These are phyloP conservation scores for Nitzschia sp. DNA, from an alignment of 108 stramenopile species.

Conservation along the genomic window DNA sequence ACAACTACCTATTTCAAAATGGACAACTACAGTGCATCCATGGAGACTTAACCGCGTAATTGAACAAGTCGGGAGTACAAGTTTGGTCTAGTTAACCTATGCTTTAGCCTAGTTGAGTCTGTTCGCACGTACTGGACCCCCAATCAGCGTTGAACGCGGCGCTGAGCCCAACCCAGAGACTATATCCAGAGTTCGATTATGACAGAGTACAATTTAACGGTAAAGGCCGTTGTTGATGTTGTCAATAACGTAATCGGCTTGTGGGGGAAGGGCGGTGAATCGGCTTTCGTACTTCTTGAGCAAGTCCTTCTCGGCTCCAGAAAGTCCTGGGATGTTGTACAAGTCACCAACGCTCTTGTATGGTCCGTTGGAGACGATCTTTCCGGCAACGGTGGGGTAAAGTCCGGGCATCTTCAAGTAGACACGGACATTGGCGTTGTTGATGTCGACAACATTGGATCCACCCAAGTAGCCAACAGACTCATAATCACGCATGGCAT, in stretches of 20 bases:
- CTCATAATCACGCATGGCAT: conserved; percentile 85
- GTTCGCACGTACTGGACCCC: conserved; percentile 13
- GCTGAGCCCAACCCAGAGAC: conserved; percentile 2
- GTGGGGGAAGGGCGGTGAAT: conserved; percentile 80
- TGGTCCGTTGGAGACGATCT: conserved; percentile 95
- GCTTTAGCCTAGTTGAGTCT: conserved; percentile 10
- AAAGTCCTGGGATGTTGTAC: conserved; percentile 93
- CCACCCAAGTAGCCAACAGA: conserved; percentile 83
- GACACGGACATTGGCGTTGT: conserved; percentile 98
- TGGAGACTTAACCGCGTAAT: too few species aligned
- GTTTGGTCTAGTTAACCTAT: conserved; percentile 9
- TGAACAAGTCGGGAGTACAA: not conserved
- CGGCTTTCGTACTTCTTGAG: conserved; percentile 97
- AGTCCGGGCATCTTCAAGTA: conserved; percentile 96
- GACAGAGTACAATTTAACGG: conserved; percentile 28
- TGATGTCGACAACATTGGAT: conserved; percentile 81
- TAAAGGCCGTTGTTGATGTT: conserved; percentile 98
- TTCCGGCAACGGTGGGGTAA: conserved; percentile 95
- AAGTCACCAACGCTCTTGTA: conserved; percentile 92
- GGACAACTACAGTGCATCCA: too few species aligned
- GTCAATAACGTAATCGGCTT: conserved; percentile 88
- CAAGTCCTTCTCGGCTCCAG: conserved; percentile 88
- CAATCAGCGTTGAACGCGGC: not conserved
- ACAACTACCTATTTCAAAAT: too few species aligned
- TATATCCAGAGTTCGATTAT: not conserved